phyloP scores from a whole-genome alignment of 2,329 filamentous ascomycete species.

The Alternaria triticimaculans region DNA sequence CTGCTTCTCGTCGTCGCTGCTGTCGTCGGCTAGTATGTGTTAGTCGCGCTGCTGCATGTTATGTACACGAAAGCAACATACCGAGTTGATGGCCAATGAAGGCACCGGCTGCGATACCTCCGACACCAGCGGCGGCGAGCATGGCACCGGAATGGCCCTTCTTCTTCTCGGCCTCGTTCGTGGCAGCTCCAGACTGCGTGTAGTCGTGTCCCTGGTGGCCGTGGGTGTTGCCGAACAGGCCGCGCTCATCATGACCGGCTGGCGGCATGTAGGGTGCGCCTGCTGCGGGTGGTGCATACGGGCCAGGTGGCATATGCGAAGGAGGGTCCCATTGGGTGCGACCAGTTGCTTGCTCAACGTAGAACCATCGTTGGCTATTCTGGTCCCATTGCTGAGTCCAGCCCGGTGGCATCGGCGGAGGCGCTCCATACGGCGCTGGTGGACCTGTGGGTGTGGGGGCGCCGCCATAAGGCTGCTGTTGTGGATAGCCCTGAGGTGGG shows the following conservation, averaged over 20 bases:
- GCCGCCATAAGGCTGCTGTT: constrained; percentile 31
- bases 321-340: constrained; percentile 71
- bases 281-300: constrained; percentile 41
- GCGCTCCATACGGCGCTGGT: constrained; percentile 53
- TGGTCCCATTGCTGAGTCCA: constrained; percentile 71
- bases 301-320: constrained; percentile 41
- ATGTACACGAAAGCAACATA: constrained; percentile 46
- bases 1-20: constrained; percentile 39
- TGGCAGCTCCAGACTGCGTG: constrained; percentile 30
- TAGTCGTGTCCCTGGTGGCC: constrained; percentile 35
- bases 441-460: constrained; percentile 39
- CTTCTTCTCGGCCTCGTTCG: constrained; percentile 43
- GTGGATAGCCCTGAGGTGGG: constrained; percentile 33
- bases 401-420: constrained; percentile 60
- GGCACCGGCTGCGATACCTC: constrained; percentile 66
- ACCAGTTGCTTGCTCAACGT: constrained; percentile 66
- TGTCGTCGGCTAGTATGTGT: constrained; percentile 31
- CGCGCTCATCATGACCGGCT: constrained; percentile 36
- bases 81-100: constrained; percentile 63
- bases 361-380: constrained; percentile 68
- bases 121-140: constrained; percentile 63
- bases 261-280: constrained; percentile 31
- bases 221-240: constrained; percentile 36
- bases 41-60: constrained; percentile 6
- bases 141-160: constrained; percentile 55